Evolutionary conservation across 257 asterid species (phyloP).

Genomic region (Jacaranda copaia): DNA sequence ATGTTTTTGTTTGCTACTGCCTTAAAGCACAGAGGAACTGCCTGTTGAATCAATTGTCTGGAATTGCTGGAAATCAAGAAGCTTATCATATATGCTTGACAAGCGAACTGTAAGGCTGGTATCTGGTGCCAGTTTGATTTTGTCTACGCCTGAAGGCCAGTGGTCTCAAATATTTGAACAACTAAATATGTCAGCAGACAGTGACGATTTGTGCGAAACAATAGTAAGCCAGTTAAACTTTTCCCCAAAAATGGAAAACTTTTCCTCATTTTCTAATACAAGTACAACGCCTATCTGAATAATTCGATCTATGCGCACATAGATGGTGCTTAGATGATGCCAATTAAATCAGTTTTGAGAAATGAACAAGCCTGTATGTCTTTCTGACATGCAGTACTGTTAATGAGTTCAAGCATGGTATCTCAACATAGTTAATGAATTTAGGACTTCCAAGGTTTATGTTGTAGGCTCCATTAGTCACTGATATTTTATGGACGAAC

Average conservation of each 20-base stretch:
- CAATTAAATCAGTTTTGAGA: background rate
- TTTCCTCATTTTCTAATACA: background rate
- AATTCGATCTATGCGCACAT: background rate
- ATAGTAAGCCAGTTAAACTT: constrained; percentile 55
- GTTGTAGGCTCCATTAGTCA: background rate
- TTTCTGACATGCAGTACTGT: background rate
- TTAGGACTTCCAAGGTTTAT: background rate
- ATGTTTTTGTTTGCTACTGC: constrained; percentile 31
- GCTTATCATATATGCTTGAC: constrained; percentile 78
- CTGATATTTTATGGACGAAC: background rate
- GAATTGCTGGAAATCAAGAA: constrained; percentile 68
- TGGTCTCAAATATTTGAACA: constrained; percentile 71
- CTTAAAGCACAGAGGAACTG: constrained; percentile 57
- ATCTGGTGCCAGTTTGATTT: constrained; percentile 78
- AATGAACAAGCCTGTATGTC: constrained; percentile 4
- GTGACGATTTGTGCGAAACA: constrained; percentile 50
- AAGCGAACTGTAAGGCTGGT: constrained; percentile 75
- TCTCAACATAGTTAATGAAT: background rate
- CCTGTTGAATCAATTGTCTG: constrained; percentile 55
- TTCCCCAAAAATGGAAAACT: constrained; percentile 9
- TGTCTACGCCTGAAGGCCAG: constrained; percentile 64
- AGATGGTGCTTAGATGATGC: background rate
- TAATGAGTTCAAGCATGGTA: background rate
- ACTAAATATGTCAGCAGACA: constrained; percentile 48
- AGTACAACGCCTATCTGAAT: background rate